Evolutionary conservation across 2,329 filamentous ascomycete genomes (phyloP), one percentile per base, ranked within the genome.

Genomic region (Xylaria sp.): DNA sequence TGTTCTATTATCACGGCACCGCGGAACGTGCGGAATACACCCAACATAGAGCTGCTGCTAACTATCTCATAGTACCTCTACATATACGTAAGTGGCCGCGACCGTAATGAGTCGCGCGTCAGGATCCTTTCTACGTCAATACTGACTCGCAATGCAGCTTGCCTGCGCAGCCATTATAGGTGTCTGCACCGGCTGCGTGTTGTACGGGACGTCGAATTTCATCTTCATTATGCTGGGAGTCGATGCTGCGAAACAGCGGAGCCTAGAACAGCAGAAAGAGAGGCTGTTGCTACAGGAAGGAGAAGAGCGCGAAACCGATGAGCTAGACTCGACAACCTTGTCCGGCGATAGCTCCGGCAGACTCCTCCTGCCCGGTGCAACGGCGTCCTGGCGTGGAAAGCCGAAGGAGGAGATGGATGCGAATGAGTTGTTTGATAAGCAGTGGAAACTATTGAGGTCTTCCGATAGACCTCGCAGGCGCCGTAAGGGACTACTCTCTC

Each of bases 401-500:
- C 21, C 40, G 34, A 61, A 48, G 43, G 52, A 39, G 40, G 41
- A 50, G 29, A 41, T 55, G 16, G 52, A 54, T 26, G n/a, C 47
- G 9, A 37, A 52, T n/a, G 61, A 60, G 6, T 45, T 64, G 34
- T 63, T 65, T 37, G 65, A 65, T 29, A 63, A 62, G 29, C 60
- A 63, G 44, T 68, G 66, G 66, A 66, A 63, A 44, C 37, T 57
- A 45, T 44, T 67, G 21, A 62, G 61, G 44, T 51, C 57, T 13
- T 40, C 66, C 7, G 67, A 70, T 4, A 70, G 69, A 21, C 69
- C 74, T 8, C 71, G 76, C 50, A 72, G 74, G 47, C 71, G 75
- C 44, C 72, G 73, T 4, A 72, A 76, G 46, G 80, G 81, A 1
- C 67, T 90, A 17, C 71, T 88, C 40, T 78, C 81, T 22, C 84